A percentile compares a stretch with the other conserved stretches of the same genome.
These are phyloP conservation scores for Salix viminalis DNA, from an alignment of 345 rosid genomes.

Conservation along the genomic window DNA sequence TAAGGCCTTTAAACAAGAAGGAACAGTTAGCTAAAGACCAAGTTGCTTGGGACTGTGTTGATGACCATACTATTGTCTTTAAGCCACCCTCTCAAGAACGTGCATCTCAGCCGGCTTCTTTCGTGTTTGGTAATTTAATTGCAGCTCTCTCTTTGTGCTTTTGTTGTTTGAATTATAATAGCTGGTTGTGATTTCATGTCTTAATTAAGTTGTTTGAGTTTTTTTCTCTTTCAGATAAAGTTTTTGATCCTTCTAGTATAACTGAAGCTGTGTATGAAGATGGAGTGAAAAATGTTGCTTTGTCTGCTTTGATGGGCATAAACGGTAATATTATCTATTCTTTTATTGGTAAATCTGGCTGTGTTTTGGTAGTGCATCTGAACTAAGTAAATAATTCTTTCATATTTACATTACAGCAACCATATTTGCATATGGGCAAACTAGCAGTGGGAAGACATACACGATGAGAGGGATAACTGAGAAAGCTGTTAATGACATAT, in stretches of 20 bases:
- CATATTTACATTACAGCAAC: constrained; percentile 54
- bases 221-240: constrained; percentile 62
- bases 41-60: constrained; percentile 91
- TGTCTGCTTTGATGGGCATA: constrained; percentile 93
- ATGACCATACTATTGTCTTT: constrained; percentile 70
- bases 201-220: background rate
- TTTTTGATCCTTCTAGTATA: constrained; percentile 69
- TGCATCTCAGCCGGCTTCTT: constrained; percentile 60
- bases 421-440: constrained; percentile 97
- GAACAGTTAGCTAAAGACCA: constrained; percentile 83
- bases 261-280: constrained; percentile 89
- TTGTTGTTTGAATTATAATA: background rate
- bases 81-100: constrained; percentile 83
- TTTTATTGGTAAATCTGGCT: background rate
- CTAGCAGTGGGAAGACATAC: constrained; percentile 97
- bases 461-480: constrained; percentile 99
- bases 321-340: constrained; percentile 52
- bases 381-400: background rate
- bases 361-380: background rate
- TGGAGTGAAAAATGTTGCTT: constrained; percentile 95
- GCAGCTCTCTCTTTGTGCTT: background rate
- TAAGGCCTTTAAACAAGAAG: constrained; percentile 86
- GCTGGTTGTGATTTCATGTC: background rate
- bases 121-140: constrained; percentile 68
- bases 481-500: constrained; percentile 94